Percentiles rank a stretch among this genome's conserved stretches.
phyloP scores from a whole-genome alignment of 768 basidiomycete genomes.

The Tephrocybe sp. region DNA sequence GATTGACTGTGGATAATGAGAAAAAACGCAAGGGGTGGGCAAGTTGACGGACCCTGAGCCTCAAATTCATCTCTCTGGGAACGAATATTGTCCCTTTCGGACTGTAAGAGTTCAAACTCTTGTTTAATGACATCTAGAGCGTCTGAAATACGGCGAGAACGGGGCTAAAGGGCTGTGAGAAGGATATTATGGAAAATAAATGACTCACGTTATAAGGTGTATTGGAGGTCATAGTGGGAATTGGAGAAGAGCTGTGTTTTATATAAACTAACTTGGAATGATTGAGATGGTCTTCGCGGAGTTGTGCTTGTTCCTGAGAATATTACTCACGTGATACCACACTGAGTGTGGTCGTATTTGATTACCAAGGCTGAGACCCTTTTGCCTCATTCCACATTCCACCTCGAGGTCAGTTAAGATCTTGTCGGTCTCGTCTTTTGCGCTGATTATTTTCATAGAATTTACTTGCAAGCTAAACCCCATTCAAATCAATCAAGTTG shows the following conservation, averaged over 20 bases:
- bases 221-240: too few species aligned
- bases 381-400: slow-evolving; percentile 5
- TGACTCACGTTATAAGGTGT: too few species aligned
- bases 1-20: slow-evolving; percentile 45
- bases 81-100: slow-evolving; percentile 54
- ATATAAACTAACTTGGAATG: too few species aligned
- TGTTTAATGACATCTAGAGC: slow-evolving; percentile 73
- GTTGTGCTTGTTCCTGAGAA: too few species aligned
- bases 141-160: slow-evolving; percentile 51
- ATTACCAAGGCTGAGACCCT: slow-evolving; percentile 14
- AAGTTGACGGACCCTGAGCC: slow-evolving; percentile 57
- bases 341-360: slow-evolving; percentile 10
- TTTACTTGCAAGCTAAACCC: slow-evolving; percentile 16
- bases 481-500: slow-evolving; percentile 63
- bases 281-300: too few species aligned
- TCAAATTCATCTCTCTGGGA: slow-evolving; percentile 92
- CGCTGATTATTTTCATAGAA: slow-evolving; percentile 11
- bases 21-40: neutral
- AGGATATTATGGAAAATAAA: too few species aligned
- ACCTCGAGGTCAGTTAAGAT: slow-evolving; percentile 9
- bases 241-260: too few species aligned
- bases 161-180: neutral
- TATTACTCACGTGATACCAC: too few species aligned
- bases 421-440: neutral
- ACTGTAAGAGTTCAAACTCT: slow-evolving; percentile 71